Evolutionary conservation across 805 yeast genomes (phyloP), one percentile per base, ranked within the genome.

Genomic region (Lipomyces sp.): DNA sequence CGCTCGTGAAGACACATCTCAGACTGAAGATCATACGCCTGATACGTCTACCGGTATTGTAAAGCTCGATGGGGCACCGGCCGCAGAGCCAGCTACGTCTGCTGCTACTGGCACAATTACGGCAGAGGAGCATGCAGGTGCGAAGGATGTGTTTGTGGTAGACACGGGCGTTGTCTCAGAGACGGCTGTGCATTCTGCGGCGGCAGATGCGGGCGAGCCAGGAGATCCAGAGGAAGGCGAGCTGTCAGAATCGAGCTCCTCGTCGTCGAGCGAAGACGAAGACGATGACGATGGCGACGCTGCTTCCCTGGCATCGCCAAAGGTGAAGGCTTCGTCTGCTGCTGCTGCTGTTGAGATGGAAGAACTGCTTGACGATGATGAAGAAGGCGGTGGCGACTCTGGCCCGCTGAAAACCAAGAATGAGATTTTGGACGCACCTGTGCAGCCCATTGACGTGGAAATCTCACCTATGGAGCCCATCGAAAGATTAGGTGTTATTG

Each of bases 321-420:
- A 47, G 16, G 60, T 43, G 4, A 62, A 58, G 16, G 56, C 49
- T 8, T 64, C 51, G 3, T 62, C 58, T 10, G 66, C 54, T 3
- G 62, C 46, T 2, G 61, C 50, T 2, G 63, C 58, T 3, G 65
- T 43, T 1, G 62, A 42, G 1, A 59, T 31, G 4, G 54, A 31
- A 10, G 59, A 51, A 7, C 49, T 53, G 11, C 67, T 58, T 21
- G 65, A 60, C 40, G 61, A 51, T 2, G 63, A 57, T 2, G 61
- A 53, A 1, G 64, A 63, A 21, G 61, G 49, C n/a, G 60, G 42
- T 10, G 40, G 33, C 22, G 53, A 37, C n/a, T 46, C 67, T 1
- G 88, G 81, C 0, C 95, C 95, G 0, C 85, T 91, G 21, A 66
- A 72, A 28, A 88, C 97, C 1, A 83, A 81, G 52, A 84, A 91